Conservation (phyloP, 1,284 basidiomycete species). For the Cutaneotrichosporon sp. region DNA sequence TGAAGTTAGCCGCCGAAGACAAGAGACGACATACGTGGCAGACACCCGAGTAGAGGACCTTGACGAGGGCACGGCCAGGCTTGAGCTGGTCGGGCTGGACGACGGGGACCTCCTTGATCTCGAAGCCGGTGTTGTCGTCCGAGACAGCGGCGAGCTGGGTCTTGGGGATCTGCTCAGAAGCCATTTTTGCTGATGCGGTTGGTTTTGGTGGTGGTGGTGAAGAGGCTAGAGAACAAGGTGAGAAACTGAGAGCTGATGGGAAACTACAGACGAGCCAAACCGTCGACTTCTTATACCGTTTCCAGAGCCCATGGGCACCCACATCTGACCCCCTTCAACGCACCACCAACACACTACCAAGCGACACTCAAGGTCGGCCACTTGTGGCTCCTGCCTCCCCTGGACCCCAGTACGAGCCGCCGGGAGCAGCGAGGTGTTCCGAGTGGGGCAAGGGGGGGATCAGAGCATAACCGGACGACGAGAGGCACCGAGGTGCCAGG, state of each 20-base stretch:
- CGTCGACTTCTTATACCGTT: conserved; percentile 5
- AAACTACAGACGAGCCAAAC: neutral
- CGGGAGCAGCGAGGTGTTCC: too few relatives aligned
- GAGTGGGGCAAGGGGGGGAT: too few relatives aligned
- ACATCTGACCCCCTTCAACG: too few relatives aligned
- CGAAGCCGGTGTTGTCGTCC: conserved; percentile 17
- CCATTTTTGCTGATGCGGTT: conserved; percentile 9
- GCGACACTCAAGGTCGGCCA: too few relatives aligned
- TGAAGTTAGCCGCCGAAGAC: conserved; percentile 50
- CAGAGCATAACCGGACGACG: too few relatives aligned
- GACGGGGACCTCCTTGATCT: conserved; percentile 21
- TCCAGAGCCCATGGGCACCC: too few relatives aligned
- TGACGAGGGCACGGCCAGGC: conserved; percentile 27
- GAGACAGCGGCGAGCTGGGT: conserved; percentile 24
- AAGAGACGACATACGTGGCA: conserved; percentile 24
- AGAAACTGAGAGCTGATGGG: conserved; percentile 3
- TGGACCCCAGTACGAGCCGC: too few relatives aligned
- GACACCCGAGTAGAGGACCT: conserved; percentile 56
- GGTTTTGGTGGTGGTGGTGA: conserved; percentile 6
- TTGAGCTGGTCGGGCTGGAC: conserved; percentile 22
- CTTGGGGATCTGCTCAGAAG: conserved; percentile 20
- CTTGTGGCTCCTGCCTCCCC: too few relatives aligned
- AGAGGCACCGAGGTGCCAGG: too few relatives aligned
- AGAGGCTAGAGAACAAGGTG: neutral
- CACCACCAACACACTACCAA: too few relatives aligned